Evolutionary conservation across 805 yeast genomes (phyloP), one percentile per base, ranked within the genome.

Genomic region (Saturnispora besseyi): DNA sequence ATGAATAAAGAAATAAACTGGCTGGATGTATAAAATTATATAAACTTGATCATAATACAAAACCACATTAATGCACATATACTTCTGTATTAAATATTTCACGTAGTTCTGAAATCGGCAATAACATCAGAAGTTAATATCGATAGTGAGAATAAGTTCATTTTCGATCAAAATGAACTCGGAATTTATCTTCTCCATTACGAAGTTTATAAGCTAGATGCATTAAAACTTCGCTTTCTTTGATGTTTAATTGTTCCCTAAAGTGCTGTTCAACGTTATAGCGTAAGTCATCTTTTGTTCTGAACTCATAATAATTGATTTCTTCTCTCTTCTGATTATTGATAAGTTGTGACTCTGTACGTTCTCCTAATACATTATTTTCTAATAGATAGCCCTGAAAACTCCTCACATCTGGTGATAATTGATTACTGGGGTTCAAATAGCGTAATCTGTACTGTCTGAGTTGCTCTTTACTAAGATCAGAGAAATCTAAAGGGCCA

Each of bases 201-300:
- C 80, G 81, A 48, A 87, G 89, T 59, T 86, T 82, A 68, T 91
- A 93, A 49, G 93, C 72, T 62, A 91, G 93, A 59, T 86, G 89
- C 34, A 96, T 87, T 37, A 91, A 81, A 31, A 85, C 80, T 58
- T 91, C 98, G 51, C 83, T 80, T 61, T 91, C 99, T 57, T 86
- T 81, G 3, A 81, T 79, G 11, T 77, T 74, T 26, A 70, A 53
- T 46, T 61, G 64, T 33, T 63, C 70, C 55, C 74, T 58, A 57
- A 90, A 87, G 64, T 91, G 97, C 49, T 75, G 62, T 45, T 65
- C 67, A 8, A 63, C 67, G 22, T 56, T 61, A 33, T 51, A 50
- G 26, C 63, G 55, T 28, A 65, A 51, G 42, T 60, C 65, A 41
- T 63, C 61, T 32, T 51, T 47, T 10, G 59, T 61, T 37, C 69